Evolutionary conservation across 2,329 filamentous ascomycete genomes (phyloP), one percentile per base, ranked within the genome.

Genomic region (Leptographium procerum): DNA sequence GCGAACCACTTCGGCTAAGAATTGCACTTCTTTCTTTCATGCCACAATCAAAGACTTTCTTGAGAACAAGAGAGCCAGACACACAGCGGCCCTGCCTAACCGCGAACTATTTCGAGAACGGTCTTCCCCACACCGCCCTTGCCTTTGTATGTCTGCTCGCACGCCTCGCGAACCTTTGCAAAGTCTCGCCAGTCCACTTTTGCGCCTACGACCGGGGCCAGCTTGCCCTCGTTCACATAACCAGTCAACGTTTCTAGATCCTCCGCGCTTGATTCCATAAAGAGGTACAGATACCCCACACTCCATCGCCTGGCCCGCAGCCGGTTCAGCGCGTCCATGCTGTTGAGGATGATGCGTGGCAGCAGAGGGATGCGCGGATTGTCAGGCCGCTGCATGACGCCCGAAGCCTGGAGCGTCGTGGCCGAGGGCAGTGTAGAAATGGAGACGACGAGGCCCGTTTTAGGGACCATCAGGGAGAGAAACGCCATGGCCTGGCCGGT

Each of bases 111-210:
- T 24, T 26, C 24, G n/a, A 54, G 3, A 13, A 54, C 34, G 22
- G 52, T 54, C 52, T 54, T 54, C n/a, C 52, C 52, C 22, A 54
- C 22, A 34, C 34, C 34, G 14, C 52, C 52, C 34, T 54, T 54
- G 13, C 52, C 52, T 9, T 14, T 11, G 28, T 29, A 51, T 2
- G 28, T 31, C 52, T 54, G 52, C 34, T 11, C 22, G 34, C 52
- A 43, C n/a, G 52, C 52, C 22, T 26, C 52, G 14, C 52, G 52
- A 24, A 54, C 34, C 52, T 43, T 40, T 16, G 22, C 52, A 9
- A 54, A 16, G 22, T 54, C 52, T 2, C 22, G 31, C 33, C 43
- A 14, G 52, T 40, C 33, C 31, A 54, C 34, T 8, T 3, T 40
- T 2, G 33, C n/a, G 34, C 52, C 52, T 1, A 54, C 52, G 33